Conservation (phyloP, 805 yeast species). For the Groenewaldozyma tartarivorans region DNA sequence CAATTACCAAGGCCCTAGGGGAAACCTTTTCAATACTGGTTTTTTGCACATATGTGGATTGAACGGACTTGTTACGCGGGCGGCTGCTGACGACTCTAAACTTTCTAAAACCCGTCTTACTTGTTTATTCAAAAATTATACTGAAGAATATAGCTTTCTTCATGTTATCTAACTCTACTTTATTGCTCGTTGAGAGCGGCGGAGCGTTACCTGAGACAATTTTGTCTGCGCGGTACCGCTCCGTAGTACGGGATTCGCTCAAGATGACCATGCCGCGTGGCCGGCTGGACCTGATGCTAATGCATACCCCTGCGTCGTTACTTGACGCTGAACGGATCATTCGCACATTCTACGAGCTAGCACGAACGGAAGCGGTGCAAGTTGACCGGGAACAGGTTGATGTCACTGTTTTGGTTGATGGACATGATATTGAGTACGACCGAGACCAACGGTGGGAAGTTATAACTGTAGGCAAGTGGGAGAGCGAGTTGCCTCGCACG, state of each 20-base stretch:
- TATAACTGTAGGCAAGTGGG: conserved; percentile 22
- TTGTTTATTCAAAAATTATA: no score
- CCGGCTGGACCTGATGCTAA: conserved; percentile 20
- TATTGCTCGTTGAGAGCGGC: conserved; percentile 16
- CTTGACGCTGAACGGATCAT: conserved; percentile 19
- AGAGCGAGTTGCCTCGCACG: conserved; percentile 12
- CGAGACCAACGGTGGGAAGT: conserved; percentile 26
- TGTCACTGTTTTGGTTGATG: conserved; percentile 25
- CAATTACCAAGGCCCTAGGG: no score
- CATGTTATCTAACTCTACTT: conserved; percentile 19
- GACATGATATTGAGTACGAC: conserved; percentile 20
- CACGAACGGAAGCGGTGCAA: conserved; percentile 13
- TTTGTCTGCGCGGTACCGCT: conserved; percentile 11
- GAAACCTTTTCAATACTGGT: no score
- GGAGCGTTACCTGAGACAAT: conserved; percentile 2
- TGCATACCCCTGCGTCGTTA: conserved; percentile 19
- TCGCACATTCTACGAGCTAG: conserved; percentile 19
- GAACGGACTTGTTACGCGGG: no score
- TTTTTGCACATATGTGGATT: no score
- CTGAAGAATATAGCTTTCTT: no score
- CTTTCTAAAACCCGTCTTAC: no score
- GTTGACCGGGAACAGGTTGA: conserved; percentile 13
- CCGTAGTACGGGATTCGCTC: conserved; percentile 21
- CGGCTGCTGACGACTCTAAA: no score
- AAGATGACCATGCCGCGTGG: conserved; percentile 24